Evolutionary conservation across 75 land plant species (phyloP).

Genomic region (Adiantum capillusveneris): DNA sequence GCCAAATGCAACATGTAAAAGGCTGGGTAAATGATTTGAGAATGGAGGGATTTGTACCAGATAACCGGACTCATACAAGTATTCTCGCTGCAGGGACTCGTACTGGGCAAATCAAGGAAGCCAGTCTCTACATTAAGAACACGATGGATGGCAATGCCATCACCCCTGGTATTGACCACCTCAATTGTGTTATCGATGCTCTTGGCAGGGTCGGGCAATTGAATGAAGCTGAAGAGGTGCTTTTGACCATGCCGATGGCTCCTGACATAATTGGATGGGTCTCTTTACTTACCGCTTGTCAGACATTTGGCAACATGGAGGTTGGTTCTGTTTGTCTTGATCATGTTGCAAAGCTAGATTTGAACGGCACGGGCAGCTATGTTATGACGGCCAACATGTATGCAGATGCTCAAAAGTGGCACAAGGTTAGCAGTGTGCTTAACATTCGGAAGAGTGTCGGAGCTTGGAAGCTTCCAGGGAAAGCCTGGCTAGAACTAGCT

Average conservation of each 20-base stretch:
- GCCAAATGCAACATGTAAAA: conserved; percentile 5
- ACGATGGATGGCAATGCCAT: background rate
- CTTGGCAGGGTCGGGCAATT: conserved; percentile 10
- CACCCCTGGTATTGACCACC: background rate
- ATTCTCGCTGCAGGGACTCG: background rate
- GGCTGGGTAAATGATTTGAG: background rate
- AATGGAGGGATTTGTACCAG: conserved; percentile 1
- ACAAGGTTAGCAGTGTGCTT: background rate
- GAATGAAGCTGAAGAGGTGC: conserved; percentile 5
- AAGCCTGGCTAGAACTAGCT: background rate
- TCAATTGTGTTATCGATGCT: conserved; percentile 5
- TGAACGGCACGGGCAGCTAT: background rate
- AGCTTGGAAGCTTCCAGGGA: background rate
- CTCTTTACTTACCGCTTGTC: conserved; percentile 9
- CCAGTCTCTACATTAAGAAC: background rate
- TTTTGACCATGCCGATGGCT: conserved; percentile 3
- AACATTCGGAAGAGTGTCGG: background rate
- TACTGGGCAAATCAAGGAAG: background rate
- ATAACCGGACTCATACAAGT: background rate
- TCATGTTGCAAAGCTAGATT: background rate
- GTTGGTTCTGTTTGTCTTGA: background rate
- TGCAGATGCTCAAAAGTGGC: conserved; percentile 5
- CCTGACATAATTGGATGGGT: conserved; percentile 6
- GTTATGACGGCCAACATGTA: background rate
- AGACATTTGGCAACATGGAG: conserved; percentile 8